A percentile compares a stretch with the other conserved stretches of the same genome.
Conservation (phyloP, 441 rosid species). For the Jatropha podagrica region DNA sequence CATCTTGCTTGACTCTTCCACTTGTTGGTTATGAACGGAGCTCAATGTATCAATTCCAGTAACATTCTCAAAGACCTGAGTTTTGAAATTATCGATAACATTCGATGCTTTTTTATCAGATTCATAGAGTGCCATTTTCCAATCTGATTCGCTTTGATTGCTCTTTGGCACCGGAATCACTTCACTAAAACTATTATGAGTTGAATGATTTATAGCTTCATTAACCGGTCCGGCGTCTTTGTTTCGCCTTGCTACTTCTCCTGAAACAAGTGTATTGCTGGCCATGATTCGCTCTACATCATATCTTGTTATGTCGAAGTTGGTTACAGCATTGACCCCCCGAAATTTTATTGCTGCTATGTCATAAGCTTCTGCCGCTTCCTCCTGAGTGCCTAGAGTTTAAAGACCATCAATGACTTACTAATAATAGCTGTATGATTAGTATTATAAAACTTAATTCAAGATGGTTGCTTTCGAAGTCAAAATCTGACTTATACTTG, state of each 20-base stretch:
- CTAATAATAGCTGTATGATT: no score
- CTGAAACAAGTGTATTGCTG: slow-evolving; percentile 80
- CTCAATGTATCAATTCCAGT: slow-evolving; percentile 33
- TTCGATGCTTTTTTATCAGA: slow-evolving; percentile 32
- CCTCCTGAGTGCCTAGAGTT: slow-evolving; percentile 88
- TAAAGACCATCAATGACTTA: background rate
- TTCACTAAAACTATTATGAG: slow-evolving; percentile 23
- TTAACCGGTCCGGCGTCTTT: slow-evolving; percentile 35
- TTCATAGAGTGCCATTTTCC: slow-evolving; percentile 51
- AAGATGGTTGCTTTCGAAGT: slow-evolving; percentile 15
- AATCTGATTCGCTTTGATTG: slow-evolving; percentile 34
- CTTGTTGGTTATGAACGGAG: slow-evolving; percentile 29
- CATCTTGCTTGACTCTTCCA: slow-evolving; percentile 40
- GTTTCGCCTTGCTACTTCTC: slow-evolving; percentile 78
- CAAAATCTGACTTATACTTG: background rate
- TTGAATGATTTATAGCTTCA: slow-evolving; percentile 27
- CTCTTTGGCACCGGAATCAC: slow-evolving; percentile 27
- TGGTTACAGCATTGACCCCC: slow-evolving; percentile 89
- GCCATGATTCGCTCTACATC: slow-evolving; percentile 92
- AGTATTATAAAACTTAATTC: background rate
- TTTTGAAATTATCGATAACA: slow-evolving; percentile 25
- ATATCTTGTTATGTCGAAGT: slow-evolving; percentile 84
- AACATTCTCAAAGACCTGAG: slow-evolving; percentile 38
- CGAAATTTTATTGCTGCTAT: slow-evolving; percentile 92
- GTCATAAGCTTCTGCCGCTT: slow-evolving; percentile 97